Evolutionary conservation across 179 eudicot species (phyloP), one percentile per base, ranked within the genome.

Genomic region (Corrigiola litoralis): DNA sequence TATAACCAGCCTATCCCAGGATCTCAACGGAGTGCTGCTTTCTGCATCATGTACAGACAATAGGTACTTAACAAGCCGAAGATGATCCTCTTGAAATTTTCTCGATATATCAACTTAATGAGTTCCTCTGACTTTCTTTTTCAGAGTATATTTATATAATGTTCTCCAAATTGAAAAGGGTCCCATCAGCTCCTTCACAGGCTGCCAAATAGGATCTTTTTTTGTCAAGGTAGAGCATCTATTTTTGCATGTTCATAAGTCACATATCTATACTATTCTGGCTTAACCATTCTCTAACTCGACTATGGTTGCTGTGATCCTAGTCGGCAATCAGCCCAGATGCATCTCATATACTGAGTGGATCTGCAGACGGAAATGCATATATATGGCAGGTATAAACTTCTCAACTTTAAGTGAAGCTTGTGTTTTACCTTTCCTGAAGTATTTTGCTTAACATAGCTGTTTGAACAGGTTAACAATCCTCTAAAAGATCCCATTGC

Each of bases 1-100:
- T 55, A 82, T 90, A 73, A 84, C 99, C 60, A 82, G 99, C 65
- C 73, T 94, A 74, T 90, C 96, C 46, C 99, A 94, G 79, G 99
- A 94, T 80, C 62, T 62, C 40, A 86, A 80, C 53, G 99, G 97
- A 66, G 77, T 84, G 44, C 79, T 70, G 76, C 75, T 94, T 68
- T 74, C 97, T 56, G 99, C 96, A 65, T 90, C 99, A 56, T 90
- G 97, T 83, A 90, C 81, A 79, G 97, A 94, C 70, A 87, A 81
- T 56, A 87, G 96, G 97, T 94, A 77, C 23, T 6, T 29, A 48
- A 16, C 31, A 63, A 27, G 58, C 50, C 11, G 17, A 63, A 12
- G 36, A 4, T 6, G 14, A 6, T 13, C 60, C 32, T 21, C 31
- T 25, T 33, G 17, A 59, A 11, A 34, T 40, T 48, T 16, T 37